Evolutionary conservation across 2,329 filamentous ascomycete genomes (phyloP).

Genomic region (Colletotrichum destructivum): DNA sequence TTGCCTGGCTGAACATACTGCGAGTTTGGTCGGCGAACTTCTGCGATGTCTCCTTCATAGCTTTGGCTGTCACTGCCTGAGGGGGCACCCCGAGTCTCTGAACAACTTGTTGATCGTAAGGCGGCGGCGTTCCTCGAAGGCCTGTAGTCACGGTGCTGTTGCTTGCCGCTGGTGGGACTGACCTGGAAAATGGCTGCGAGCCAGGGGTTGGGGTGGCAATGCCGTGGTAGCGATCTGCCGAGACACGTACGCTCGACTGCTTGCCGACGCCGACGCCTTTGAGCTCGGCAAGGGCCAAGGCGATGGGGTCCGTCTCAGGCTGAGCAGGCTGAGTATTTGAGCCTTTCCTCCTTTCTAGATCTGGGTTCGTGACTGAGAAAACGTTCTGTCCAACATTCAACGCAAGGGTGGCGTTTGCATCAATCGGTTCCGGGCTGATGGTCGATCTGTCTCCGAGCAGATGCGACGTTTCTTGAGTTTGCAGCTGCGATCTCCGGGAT

Average conservation of each 20-base stretch:
- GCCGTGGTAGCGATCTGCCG: constrained; percentile 97
- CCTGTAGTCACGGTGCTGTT: constrained; percentile 66
- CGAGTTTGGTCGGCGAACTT: constrained; percentile 89
- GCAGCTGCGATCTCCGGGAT: constrained; percentile 57
- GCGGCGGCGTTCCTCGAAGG: constrained; percentile 84
- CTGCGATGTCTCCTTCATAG: constrained; percentile 96
- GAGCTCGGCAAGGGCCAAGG: constrained; percentile 90
- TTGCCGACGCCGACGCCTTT: constrained; percentile 86
- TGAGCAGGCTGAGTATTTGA: constrained; percentile 57
- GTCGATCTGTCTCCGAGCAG: constrained; percentile 60
- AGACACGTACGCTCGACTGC: constrained; percentile 84
- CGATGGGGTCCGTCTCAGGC: constrained; percentile 88
- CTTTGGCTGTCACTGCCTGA: constrained; percentile 90
- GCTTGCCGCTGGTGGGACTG: constrained; percentile 55
- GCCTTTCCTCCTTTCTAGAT: constrained; percentile 65
- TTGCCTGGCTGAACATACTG: constrained; percentile 75
- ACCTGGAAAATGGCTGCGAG: constrained; percentile 59
- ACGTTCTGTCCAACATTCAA: constrained; percentile 97
- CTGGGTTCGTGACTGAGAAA: constrained; percentile 89
- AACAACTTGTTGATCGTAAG: constrained; percentile 82
- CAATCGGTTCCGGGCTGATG: constrained; percentile 85
- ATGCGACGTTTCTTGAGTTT: constrained; percentile 55
- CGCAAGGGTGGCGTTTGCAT: constrained; percentile 92
- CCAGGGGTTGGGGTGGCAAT: constrained; percentile 84
- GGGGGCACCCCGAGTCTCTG: constrained; percentile 89